These are phyloP conservation scores for Abelmoschus esculentus DNA, from an alignment of 345 rosid species.

Conservation along the genomic window DNA sequence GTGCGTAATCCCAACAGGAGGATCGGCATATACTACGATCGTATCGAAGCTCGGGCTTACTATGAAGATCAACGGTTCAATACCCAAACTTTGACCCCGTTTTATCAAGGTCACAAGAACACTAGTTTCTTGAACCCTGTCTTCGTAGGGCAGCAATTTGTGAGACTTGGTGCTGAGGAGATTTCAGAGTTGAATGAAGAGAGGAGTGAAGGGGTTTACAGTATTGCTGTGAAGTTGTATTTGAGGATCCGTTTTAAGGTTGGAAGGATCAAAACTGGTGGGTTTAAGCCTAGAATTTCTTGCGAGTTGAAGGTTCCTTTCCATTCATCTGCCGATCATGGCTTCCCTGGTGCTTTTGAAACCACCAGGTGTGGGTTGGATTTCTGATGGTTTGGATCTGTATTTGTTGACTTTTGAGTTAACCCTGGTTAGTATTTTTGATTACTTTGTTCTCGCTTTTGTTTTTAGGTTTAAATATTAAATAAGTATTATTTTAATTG, in stretches of 20 bases:
- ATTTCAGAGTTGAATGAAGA: slow-evolving; percentile 28
- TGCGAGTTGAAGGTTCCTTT: slow-evolving; percentile 60
- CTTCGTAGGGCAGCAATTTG: slow-evolving; percentile 32
- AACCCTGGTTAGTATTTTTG: too few relatives aligned
- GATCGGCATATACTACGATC: slow-evolving; percentile 44
- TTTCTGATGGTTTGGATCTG: slow-evolving; percentile 20
- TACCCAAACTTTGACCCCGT: slow-evolving; percentile 26
- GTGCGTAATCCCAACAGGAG: slow-evolving; percentile 18
- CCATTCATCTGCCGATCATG: slow-evolving; percentile 20
- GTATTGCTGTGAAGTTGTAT: slow-evolving; percentile 43
- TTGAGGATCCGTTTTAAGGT: slow-evolving; percentile 56
- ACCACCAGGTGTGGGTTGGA: slow-evolving; percentile 42
- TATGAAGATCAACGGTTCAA: slow-evolving; percentile 36
- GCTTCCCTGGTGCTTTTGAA: slow-evolving; percentile 16
- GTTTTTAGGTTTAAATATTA: too few relatives aligned
- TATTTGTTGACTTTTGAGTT: too few relatives aligned
- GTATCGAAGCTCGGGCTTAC: slow-evolving; percentile 39
- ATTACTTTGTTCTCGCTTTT: too few relatives aligned
- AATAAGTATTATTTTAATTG: too few relatives aligned
- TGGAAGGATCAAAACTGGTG: slow-evolving; percentile 39
- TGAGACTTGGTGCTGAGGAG: slow-evolving; percentile 25
- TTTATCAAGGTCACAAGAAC: slow-evolving; percentile 77
- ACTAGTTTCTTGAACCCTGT: slow-evolving; percentile 43
- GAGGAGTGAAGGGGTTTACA: slow-evolving; percentile 31
- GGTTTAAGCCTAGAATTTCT: slow-evolving; percentile 43